Percentiles rank a stretch among this genome's conserved stretches.
phyloP scores from a whole-genome alignment of 2,329 filamentous ascomycete genomes.

The Calonectria multiphialidica region DNA sequence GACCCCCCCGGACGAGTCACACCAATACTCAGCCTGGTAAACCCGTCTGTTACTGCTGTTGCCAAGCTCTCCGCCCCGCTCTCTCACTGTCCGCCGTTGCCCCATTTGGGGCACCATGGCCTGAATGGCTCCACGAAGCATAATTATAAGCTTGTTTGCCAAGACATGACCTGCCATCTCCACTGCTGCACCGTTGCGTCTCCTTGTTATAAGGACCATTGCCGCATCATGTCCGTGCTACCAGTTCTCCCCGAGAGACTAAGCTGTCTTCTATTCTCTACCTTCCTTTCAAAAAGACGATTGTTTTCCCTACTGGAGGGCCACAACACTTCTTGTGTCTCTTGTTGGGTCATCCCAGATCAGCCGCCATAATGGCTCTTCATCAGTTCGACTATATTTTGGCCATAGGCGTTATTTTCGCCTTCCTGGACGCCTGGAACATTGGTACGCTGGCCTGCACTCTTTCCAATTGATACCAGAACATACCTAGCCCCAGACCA shows the following conservation, averaged over 20 bases:
- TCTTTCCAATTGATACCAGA: not conserved
- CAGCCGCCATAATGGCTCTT: slow-evolving; percentile 34
- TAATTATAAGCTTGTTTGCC: slow-evolving; percentile 45
- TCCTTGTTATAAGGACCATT: slow-evolving; percentile 38
- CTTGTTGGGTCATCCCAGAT: not conserved
- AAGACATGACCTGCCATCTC: slow-evolving; percentile 36
- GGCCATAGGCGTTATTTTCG: slow-evolving; percentile 74
- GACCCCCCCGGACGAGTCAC: not conserved
- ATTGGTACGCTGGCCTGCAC: slow-evolving; percentile 59
- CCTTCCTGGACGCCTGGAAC: slow-evolving; percentile 74
- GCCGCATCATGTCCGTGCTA: slow-evolving; percentile 6
- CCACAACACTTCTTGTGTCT: not conserved
- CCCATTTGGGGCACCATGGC: not conserved
- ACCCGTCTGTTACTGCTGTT: not conserved
- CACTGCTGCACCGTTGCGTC: slow-evolving; percentile 13
- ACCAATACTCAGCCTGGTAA: not conserved
- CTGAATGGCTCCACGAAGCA: slow-evolving; percentile 34
- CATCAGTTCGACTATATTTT: slow-evolving; percentile 73
- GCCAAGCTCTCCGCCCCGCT: slow-evolving; percentile 9
- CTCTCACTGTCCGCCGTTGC: not conserved
- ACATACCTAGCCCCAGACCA: no score
- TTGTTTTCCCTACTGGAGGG: not conserved
- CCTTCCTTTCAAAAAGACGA: slow-evolving; percentile 29
- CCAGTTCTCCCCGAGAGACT: not conserved
- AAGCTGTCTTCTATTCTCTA: slow-evolving; percentile 19